A percentile compares a stretch with the other conserved stretches of the same genome.
Conservation (phyloP, 805 yeast genomes). For the Yarrowia alimentaria region DNA sequence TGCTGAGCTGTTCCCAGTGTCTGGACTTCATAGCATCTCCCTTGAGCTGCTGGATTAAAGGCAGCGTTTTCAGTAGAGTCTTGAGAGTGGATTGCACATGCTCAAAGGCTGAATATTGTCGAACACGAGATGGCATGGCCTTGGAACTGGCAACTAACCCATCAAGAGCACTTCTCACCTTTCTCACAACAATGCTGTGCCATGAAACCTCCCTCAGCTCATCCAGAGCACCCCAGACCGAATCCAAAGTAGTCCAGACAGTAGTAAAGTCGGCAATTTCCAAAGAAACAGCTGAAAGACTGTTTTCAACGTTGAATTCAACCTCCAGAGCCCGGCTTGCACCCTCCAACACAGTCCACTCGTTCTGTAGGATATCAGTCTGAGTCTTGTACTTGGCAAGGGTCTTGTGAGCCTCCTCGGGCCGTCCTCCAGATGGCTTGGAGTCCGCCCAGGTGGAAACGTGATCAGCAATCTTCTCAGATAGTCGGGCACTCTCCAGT, state of each 20-base stretch:
- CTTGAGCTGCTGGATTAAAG: constrained; percentile 49
- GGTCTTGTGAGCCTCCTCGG: too few species aligned
- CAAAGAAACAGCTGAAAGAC: constrained; percentile 32
- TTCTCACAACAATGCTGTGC: constrained; percentile 48
- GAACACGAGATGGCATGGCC: constrained; percentile 54
- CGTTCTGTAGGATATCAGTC: constrained; percentile 9
- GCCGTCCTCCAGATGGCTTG: constrained; percentile 12
- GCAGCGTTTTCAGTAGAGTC: constrained; percentile 42
- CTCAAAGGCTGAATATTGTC: constrained; percentile 69
- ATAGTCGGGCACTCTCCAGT: constrained; percentile 44
- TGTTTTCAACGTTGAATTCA: constrained; percentile 39
- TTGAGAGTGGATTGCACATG: constrained; percentile 51
- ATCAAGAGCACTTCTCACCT: constrained; percentile 51
- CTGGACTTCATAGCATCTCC: constrained; percentile 58
- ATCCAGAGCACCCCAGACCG: constrained; percentile 49
- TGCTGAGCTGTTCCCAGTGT: constrained; percentile 61
- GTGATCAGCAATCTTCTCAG: constrained; percentile 39
- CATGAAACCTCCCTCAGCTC: constrained; percentile 49
- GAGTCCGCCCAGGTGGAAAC: constrained; percentile 48
- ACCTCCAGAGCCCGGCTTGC: constrained; percentile 7
- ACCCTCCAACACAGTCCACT: constrained; percentile 6
- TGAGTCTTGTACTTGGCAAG: too few species aligned
- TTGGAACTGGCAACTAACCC: constrained; percentile 48
- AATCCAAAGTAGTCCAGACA: constrained; percentile 64
- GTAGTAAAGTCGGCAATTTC: constrained; percentile 57